Percentiles rank a stretch among this genome's conserved stretches.
These are phyloP conservation scores for Blakeslea trispora DNA, from an alignment of 371 early-diverging fungal genomes.

Conservation along the genomic window DNA sequence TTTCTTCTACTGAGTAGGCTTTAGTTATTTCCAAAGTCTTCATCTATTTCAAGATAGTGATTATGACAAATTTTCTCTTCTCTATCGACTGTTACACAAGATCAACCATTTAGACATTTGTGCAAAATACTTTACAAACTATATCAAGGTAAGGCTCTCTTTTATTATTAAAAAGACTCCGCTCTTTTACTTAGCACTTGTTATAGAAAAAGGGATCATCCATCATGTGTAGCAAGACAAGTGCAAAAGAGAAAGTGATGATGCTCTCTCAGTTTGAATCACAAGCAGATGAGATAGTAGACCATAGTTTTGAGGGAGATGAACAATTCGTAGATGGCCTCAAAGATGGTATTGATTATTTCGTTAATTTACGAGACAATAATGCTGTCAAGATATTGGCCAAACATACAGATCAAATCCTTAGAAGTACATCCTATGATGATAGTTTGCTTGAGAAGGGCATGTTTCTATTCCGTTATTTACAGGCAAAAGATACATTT, in stretches of 20 bases:
- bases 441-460: slow-evolving; percentile 32
- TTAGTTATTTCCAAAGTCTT: slow-evolving; percentile 62
- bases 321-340: slow-evolving; percentile 66
- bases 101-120: slow-evolving; percentile 38
- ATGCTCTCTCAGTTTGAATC: slow-evolving; percentile 61
- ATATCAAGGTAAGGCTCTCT: slow-evolving; percentile 48
- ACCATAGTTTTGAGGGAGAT: slow-evolving; percentile 66
- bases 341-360: slow-evolving; percentile 81
- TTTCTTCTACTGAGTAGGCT: too few relatives aligned
- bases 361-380: slow-evolving; percentile 81
- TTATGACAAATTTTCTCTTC: slow-evolving; percentile 57
- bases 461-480: slow-evolving; percentile 36
- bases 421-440: slow-evolving; percentile 39
- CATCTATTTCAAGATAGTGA: slow-evolving; percentile 16
- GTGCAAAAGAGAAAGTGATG: slow-evolving; percentile 24
- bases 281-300: slow-evolving; percentile 68
- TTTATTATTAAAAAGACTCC: too few relatives aligned
- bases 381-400: slow-evolving; percentile 83
- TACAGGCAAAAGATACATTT: slow-evolving; percentile 84
- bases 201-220: slow-evolving; percentile 34
- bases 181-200: too few relatives aligned
- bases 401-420: slow-evolving; percentile 30
- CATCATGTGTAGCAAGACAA: slow-evolving; percentile 27
- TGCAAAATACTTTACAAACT: slow-evolving; percentile 34
- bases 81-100: slow-evolving; percentile 53